These are phyloP conservation scores for Polygonum maritimum DNA, from an alignment of 148 eudicot genomes.

Conservation along the genomic window DNA sequence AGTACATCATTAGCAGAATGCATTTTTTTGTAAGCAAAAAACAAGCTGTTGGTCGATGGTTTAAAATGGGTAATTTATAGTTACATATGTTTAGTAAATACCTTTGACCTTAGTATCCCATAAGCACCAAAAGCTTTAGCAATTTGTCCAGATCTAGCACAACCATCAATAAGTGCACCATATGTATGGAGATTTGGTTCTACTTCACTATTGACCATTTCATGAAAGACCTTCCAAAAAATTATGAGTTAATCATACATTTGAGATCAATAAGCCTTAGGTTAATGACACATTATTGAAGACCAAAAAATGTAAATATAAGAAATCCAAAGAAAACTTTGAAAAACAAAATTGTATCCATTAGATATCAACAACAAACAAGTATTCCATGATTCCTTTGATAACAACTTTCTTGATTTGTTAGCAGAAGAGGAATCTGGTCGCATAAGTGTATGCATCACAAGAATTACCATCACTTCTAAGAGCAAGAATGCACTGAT, in stretches of 20 bases:
- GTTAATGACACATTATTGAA: neutral
- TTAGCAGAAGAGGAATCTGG: neutral
- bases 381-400: neutral
- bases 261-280: neutral
- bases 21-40: neutral
- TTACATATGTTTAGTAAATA: slow-evolving; percentile 16
- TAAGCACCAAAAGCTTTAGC: slow-evolving; percentile 99
- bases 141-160: slow-evolving; percentile 93
- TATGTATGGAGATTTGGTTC: slow-evolving; percentile 93
- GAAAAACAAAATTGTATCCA: neutral
- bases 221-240: slow-evolving; percentile 69
- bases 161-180: slow-evolving; percentile 96
- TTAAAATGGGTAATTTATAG: neutral
- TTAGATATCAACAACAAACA: neutral
- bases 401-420: neutral
- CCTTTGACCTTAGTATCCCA: slow-evolving; percentile 97
- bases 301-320: neutral
- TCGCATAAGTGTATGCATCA: neutral
- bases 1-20: slow-evolving; percentile 27
- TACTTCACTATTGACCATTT: slow-evolving; percentile 76
- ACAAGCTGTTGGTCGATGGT: neutral
- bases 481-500: neutral
- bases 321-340: neutral
- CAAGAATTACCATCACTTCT: neutral
- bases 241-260: slow-evolving; percentile 4